Percentiles rank a stretch among this genome's conserved stretches.
Evolutionary conservation across 1,284 basidiomycete species (phyloP).

Genomic region (Schizopora paradoxa): DNA sequence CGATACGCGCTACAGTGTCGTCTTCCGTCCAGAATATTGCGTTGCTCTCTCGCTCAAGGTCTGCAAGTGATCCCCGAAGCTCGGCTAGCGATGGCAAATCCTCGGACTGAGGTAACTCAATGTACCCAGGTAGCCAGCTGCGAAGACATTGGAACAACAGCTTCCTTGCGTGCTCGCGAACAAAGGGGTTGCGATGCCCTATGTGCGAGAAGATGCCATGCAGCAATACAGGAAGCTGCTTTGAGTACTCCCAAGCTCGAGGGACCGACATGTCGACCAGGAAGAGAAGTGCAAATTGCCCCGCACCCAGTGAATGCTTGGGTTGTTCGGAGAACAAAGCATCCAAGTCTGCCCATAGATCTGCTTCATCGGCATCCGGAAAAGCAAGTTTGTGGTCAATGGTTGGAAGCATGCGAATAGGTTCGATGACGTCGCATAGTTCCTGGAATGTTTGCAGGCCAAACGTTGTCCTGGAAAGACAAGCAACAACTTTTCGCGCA

Average conservation of each 20-base stretch:
- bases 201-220: conserved; percentile 82
- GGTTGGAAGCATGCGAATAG: conserved; percentile 74
- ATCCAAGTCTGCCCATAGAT: conserved; percentile 70
- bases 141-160: conserved; percentile 80
- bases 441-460: conserved; percentile 78
- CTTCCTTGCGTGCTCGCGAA: conserved; percentile 65
- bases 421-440: conserved; percentile 80
- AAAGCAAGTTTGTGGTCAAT: conserved; percentile 66
- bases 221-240: conserved; percentile 70
- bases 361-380: conserved; percentile 66
- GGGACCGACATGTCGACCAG: conserved; percentile 80
- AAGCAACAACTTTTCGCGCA: conserved; percentile 80
- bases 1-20: conserved; percentile 47
- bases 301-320: conserved; percentile 63
- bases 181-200: conserved; percentile 68
- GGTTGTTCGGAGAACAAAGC: conserved; percentile 71
- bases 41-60: conserved; percentile 56
- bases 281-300: conserved; percentile 86
- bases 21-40: conserved; percentile 71
- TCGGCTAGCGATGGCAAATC: conserved; percentile 40
- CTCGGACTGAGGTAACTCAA: conserved; percentile 54
- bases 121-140: conserved; percentile 71
- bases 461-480: conserved; percentile 73
- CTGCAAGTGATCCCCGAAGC: conserved; percentile 46
- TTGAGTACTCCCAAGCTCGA: conserved; percentile 68